These are phyloP conservation scores for Physcia stellaris DNA, from an alignment of 495 filamentous ascomycete genomes.

Conservation along the genomic window DNA sequence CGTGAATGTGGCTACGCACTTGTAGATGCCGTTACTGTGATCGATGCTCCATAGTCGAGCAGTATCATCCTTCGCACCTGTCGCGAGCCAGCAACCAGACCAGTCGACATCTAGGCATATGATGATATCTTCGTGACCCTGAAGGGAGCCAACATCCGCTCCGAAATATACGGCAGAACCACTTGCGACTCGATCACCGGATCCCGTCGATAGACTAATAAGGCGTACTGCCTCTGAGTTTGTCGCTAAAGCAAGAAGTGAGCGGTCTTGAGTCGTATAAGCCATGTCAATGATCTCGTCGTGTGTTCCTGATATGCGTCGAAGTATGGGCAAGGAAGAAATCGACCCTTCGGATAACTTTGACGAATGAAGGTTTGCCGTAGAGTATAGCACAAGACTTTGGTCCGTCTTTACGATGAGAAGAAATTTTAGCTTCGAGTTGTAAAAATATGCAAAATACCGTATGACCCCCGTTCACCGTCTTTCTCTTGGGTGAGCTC, in stretches of 20 bases:
- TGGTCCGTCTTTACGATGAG: slow-evolving; percentile 83
- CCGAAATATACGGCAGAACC: slow-evolving; percentile 66
- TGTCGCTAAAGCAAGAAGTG: slow-evolving; percentile 77
- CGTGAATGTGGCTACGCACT: slow-evolving; percentile 64
- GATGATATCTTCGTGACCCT: slow-evolving; percentile 87
- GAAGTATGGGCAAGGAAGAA: slow-evolving; percentile 36
- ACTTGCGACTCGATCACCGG: slow-evolving; percentile 20
- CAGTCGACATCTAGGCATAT: slow-evolving; percentile 90
- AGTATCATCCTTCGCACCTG: slow-evolving; percentile 91
- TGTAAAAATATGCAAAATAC: slow-evolving; percentile 59
- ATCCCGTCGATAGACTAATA: slow-evolving; percentile 45
- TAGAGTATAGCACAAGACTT: slow-evolving; percentile 63
- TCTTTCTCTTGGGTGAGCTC: slow-evolving; percentile 67
- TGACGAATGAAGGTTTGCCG: slow-evolving; percentile 24
- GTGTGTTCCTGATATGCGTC: slow-evolving; percentile 86
- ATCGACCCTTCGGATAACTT: slow-evolving; percentile 22
- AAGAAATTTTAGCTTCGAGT: slow-evolving; percentile 45
- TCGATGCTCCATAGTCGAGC: slow-evolving; percentile 87
- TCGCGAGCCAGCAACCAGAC: slow-evolving; percentile 93
- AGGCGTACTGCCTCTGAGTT: slow-evolving; percentile 90
- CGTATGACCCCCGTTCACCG: slow-evolving; percentile 54
- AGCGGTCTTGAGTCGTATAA: slow-evolving; percentile 66
- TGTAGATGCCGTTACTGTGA: slow-evolving; percentile 56
- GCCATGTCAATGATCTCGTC: slow-evolving; percentile 92
- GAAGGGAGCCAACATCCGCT: slow-evolving; percentile 69